These are phyloP conservation scores for Beauveria bassiana DNA, from an alignment of 2,329 filamentous ascomycete species.

Conservation along the genomic window DNA sequence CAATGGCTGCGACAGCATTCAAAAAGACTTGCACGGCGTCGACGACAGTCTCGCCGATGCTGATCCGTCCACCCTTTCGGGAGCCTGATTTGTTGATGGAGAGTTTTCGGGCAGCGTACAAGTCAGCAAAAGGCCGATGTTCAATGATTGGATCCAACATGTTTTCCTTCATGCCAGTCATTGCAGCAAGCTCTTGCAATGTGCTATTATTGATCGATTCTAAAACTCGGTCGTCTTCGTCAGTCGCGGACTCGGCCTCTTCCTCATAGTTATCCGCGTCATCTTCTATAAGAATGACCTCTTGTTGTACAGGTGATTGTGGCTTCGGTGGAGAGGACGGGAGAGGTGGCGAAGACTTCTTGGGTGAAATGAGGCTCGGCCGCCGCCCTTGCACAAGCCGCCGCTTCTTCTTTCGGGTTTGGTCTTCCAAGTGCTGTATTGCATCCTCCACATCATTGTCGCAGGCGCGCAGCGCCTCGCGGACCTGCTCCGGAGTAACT, in stretches of 20 bases:
- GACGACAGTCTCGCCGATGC: conserved; percentile 46
- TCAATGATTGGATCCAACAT: conserved; percentile 62
- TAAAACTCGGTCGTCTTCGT: conserved; percentile 46
- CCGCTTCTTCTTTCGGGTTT: conserved; percentile 22
- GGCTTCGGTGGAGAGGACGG: background rate
- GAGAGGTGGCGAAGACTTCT: conserved; percentile 16
- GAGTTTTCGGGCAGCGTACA: conserved; percentile 61
- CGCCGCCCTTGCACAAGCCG: conserved; percentile 31
- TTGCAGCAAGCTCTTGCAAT: conserved; percentile 68
- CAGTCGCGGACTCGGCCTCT: conserved; percentile 22
- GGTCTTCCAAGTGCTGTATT: conserved; percentile 23
- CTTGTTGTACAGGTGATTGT: conserved; percentile 15
- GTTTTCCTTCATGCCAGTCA: conserved; percentile 66
- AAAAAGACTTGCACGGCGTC: conserved; percentile 61
- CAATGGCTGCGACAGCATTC: conserved; percentile 72
- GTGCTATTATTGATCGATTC: conserved; percentile 78
- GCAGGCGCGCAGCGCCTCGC: conserved; percentile 25
- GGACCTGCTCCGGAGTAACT: conserved; percentile 23
- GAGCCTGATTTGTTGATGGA: conserved; percentile 43
- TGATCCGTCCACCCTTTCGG: conserved; percentile 37
- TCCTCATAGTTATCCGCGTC: conserved; percentile 34
- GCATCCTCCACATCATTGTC: conserved; percentile 30
- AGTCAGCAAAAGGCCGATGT: conserved; percentile 62
- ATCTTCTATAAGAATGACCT: conserved; percentile 30
- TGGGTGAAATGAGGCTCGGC: conserved; percentile 16